Evolutionary conservation across 139 green algal genomes (phyloP), one percentile per base, ranked within the genome.

Genomic region (Klebsormidium nitens): DNA sequence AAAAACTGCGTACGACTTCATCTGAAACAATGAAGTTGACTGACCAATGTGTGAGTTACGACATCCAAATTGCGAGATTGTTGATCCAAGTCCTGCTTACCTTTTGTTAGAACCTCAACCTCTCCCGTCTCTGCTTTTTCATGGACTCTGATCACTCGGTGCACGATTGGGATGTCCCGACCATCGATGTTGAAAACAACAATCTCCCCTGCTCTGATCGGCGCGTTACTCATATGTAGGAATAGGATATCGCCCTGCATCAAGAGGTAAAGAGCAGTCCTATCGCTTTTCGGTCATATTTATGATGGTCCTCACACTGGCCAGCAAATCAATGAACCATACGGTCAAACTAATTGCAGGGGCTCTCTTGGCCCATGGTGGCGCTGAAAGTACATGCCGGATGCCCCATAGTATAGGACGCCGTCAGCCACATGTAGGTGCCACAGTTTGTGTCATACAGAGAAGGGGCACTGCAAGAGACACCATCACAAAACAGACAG

Each of bases 111-210:
- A 32, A 97, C 90, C 65, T 95, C 84, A 1, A 91, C 50, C n/a
- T 79, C 34, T 3, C 29, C 57, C 36, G 49, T 57, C 4, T 58
- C 50, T 2, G 52, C 35, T 2, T 63, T 31, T 36, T 80, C 36
- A 59, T 96, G 91, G 1, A 93, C 70, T 40, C 67, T 78, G 2
- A 78, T 69, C 0, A 95, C 83, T 36, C 93, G 76, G 77, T 99
- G 93, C 62, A 99, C 93, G 38, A 99, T 97, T 3, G 93, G 93
- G 44, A 99, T 96, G 50, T 96, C 93, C 0, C 92, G 71, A 2
- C 84, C 69, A 59, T 96, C 79, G 0, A 97, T 80, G 72, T 96
- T 95, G 82, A 97, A 99, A 11, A 99, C 93, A 2, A 98, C 89
- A 35, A 96, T 76, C 46, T 92, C 87, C 0, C 89, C 89, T 0